These are phyloP conservation scores for Phragmites australis DNA, from an alignment of 176 grass and related monocot genomes.

Conservation along the genomic window DNA sequence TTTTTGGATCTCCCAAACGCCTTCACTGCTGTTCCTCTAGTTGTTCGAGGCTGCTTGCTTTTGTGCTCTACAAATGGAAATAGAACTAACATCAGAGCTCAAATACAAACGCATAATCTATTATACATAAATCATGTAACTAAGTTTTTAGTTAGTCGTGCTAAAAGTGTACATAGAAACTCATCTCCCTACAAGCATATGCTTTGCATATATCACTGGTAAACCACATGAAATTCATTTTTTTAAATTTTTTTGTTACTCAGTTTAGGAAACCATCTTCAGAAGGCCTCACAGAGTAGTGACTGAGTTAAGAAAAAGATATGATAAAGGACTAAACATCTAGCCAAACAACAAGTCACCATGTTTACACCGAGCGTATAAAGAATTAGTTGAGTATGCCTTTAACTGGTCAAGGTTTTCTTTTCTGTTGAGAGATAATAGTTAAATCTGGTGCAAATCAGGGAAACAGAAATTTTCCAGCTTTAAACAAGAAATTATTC, in stretches of 20 bases:
- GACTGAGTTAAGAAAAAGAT: slow-evolving; percentile 7
- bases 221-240: slow-evolving; percentile 12
- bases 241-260: not conserved
- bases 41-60: slow-evolving; percentile 43
- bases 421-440: not conserved
- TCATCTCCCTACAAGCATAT: not conserved
- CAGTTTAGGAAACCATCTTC: not conserved
- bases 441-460: slow-evolving; percentile 23
- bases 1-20: not conserved
- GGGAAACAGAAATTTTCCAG: not conserved
- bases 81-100: not conserved
- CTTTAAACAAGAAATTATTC: not conserved
- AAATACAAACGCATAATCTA: not conserved
- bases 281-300: no score
- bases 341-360: not conserved
- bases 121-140: not conserved
- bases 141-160: slow-evolving; percentile 3
- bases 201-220: not conserved
- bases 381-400: not conserved
- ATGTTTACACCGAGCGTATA: not conserved
- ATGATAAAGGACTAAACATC: slow-evolving; percentile 6
- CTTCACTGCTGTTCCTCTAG: slow-evolving; percentile 40
- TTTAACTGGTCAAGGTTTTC: not conserved
- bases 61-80: slow-evolving; percentile 43
- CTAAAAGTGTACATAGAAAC: not conserved